Conservation (phyloP, 306 rosid species). For the Prunus padus region DNA sequence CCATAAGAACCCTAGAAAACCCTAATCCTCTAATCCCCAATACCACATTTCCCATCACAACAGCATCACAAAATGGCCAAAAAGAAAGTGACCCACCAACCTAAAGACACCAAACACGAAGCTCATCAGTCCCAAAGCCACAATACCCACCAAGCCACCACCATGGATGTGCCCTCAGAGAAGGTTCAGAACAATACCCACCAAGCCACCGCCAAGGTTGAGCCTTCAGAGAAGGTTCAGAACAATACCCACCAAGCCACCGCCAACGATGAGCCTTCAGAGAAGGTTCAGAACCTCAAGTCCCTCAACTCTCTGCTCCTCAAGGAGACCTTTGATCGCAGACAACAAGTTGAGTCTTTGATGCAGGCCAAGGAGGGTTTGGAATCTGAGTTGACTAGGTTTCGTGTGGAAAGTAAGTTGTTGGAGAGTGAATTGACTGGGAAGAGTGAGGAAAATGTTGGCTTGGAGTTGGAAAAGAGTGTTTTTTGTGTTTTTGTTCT, state of each 20-base stretch:
- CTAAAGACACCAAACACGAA: constrained; percentile 26
- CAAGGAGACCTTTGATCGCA: constrained; percentile 48
- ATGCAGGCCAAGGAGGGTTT: constrained; percentile 29
- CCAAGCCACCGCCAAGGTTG: constrained; percentile 3
- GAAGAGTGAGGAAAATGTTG: constrained; percentile 19
- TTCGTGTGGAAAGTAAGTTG: constrained; percentile 28
- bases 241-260: constrained; percentile 20
- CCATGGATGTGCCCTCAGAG: neutral
- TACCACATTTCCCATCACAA: constrained; percentile 21
- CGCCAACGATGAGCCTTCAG: constrained; percentile 37
- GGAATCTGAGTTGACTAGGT: constrained; percentile 30
- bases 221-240: constrained; percentile 40
- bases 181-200: neutral
- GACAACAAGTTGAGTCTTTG: constrained; percentile 50
- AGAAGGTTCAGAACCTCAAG: constrained; percentile 61
- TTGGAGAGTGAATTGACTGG: constrained; percentile 27
- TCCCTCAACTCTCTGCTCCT: constrained; percentile 60
- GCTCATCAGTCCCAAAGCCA: constrained; percentile 4
- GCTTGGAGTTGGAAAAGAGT: constrained; percentile 40
- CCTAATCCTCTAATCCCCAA: constrained; percentile 33
- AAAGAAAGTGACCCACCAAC: constrained; percentile 46
- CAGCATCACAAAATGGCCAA: constrained; percentile 53
- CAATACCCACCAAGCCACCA: constrained; percentile 4
- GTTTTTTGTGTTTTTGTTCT: constrained; percentile 37
- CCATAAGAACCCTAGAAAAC: constrained; percentile 38